Evolutionary conservation across 1,139 yeast genomes (phyloP), one percentile per base, ranked within the genome.

Genomic region (Pneumocystis oryctolagi): DNA sequence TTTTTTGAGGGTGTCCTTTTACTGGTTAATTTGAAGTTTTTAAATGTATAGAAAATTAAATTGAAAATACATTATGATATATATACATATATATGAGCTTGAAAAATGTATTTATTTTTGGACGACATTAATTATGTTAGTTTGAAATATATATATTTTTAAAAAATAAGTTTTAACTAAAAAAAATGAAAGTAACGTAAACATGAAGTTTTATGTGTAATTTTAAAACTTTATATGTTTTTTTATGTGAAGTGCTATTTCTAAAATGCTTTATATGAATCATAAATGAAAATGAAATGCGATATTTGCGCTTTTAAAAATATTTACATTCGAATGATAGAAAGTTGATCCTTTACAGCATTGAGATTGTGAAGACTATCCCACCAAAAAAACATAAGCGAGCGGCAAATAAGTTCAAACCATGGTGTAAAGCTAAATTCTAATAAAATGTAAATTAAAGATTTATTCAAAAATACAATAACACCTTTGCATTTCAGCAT

Each of bases 371-470:
- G 84, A 68, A 90, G 59, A 20, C 25, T 39, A 61, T 79, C 80
- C 99, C 99, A 92, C 99, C 99, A 92, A 68, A 87, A 80, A 77
- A 87, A 92, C 71, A 92, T 78, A 72, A 88, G 88, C 62, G 87
- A 83, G 71, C 92, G 89, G 73, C 98, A 94, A 69, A 92, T 92
- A 68, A 92, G 82, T 75, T 89, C 89, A 78, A 92, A 92, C 99
- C 99, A 92, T 12, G 98, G 98, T 5, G 99, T 92, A 75, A 92
- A 94, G 25, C 82, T 80, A 67, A 86, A 78, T 3, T 70, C 65
- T 62, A 66, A 18, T 70, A 67, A 34, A 47, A 25, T 34, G 30
- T 30, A 60, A 39, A 57, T n/a, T 25, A 16, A 16, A 20, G 14
- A 14, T 35, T 16, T 30, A 32, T 14, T 12, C 6, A 40, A 30